phyloP scores from a whole-genome alignment of 805 yeast genomes.

The Metschnikowia noctiluminum region DNA sequence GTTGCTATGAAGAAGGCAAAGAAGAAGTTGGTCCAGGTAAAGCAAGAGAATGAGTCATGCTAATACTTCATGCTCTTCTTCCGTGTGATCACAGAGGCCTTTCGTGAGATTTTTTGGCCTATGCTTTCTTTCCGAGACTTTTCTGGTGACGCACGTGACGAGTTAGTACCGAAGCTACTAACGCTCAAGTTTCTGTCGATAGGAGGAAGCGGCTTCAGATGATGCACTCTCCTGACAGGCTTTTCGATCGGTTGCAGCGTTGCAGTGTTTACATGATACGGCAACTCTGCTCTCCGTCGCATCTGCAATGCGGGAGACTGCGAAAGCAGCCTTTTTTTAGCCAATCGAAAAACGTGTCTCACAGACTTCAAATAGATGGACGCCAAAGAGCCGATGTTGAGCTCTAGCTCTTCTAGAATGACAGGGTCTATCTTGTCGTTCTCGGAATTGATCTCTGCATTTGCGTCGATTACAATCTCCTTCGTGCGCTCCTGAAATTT shows the following conservation, averaged over 20 bases:
- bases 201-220: conserved; percentile 11
- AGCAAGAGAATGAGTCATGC: not conserved
- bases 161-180: conserved; percentile 7
- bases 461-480: conserved; percentile 52
- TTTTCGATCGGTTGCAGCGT: conserved; percentile 12
- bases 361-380: conserved; percentile 84
- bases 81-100: conserved; percentile 29
- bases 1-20: conserved; percentile 20
- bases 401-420: conserved; percentile 75
- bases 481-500: conserved; percentile 40
- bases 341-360: conserved; percentile 68
- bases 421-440: conserved; percentile 67
- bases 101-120: conserved; percentile 31
- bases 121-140: conserved; percentile 24
- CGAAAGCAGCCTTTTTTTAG: conserved; percentile 50
- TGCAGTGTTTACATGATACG: conserved; percentile 9
- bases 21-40: not conserved
- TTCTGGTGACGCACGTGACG: conserved; percentile 5
- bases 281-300: conserved; percentile 13
- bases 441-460: conserved; percentile 64
- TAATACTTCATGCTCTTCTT: conserved; percentile 16
- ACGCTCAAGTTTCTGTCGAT: conserved; percentile 9
- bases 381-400: conserved; percentile 78
- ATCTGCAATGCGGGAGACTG: conserved; percentile 43
- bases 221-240: conserved; percentile 1